Conservation (phyloP, 176 grass and related monocot genomes). For the Oryza australiensis region DNA sequence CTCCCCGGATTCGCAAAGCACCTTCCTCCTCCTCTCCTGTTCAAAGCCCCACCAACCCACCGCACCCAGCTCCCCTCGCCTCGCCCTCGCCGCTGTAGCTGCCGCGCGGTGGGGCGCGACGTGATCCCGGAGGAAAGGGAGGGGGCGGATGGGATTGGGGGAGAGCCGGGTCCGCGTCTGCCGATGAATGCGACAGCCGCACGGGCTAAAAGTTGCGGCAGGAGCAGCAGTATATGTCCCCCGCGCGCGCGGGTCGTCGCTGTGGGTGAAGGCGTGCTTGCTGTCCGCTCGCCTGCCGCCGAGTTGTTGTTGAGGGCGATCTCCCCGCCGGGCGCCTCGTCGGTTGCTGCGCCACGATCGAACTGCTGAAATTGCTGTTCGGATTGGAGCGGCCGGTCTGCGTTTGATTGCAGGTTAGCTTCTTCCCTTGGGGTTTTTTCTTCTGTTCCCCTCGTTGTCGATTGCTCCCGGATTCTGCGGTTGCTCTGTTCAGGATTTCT, state of each 20-base stretch:
- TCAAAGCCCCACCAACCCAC: not conserved
- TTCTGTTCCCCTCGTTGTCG: not conserved
- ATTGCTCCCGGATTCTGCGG: not conserved
- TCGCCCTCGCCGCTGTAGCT: not conserved
- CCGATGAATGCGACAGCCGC: not conserved
- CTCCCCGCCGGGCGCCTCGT: not conserved
- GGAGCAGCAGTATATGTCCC: not conserved
- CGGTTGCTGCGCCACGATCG: not conserved
- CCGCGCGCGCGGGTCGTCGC: not conserved
- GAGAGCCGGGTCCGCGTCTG: not conserved
- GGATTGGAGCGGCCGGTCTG: not conserved
- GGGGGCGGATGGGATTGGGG: not conserved
- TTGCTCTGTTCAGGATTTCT: not conserved
- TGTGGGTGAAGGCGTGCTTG: not conserved
- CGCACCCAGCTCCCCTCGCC: not conserved
- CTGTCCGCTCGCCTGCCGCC: not conserved
- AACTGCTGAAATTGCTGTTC: not conserved
- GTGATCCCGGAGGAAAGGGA: not conserved
- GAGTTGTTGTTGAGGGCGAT: not conserved
- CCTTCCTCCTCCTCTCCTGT: not conserved
- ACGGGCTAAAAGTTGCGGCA: not conserved
- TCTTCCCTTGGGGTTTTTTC: not conserved
- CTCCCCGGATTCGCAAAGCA: not conserved
- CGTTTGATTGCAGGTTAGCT: not conserved
- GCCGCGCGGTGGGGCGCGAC: not conserved